Evolutionary conservation across 2,329 filamentous ascomycete species (phyloP), one percentile per base, ranked within the genome.

Genomic region (Fusarium gaditjirri): DNA sequence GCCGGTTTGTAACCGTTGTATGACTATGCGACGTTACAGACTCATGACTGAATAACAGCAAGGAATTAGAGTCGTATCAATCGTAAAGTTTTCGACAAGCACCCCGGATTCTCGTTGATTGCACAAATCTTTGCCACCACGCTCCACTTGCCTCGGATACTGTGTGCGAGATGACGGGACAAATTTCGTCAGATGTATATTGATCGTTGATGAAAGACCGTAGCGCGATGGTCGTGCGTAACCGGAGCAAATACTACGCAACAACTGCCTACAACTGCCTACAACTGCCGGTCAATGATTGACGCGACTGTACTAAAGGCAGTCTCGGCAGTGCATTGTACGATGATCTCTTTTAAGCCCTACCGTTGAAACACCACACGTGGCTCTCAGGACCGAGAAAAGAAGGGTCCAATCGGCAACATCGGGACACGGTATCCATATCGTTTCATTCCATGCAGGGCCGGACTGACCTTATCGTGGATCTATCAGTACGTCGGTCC

Each of bases 311-410:
- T 27, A 55, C 44, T 46, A 49, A 44, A 36, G 27, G 25, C 50
- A 41, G 36, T 29, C 8, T 53, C 31, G 50, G 50, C 41, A 57
- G 43, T 56, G 50, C 25, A 25, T 39, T 42, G 44, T 36, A 41
- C 35, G 50, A 49, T 49, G 44, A 68, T 64, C n/a, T 29, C n/a
- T 42, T 42, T 52, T 44, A n/a, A 69, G 39, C 41, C 64, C 31
- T 56, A 41, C 56, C 50, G 64, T 68, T 68, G 64, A 63, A 55
- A 46, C 49, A 50, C 29, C 33, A 46, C 64, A 63, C 38, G 65
- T 53, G 39, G 64, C 58, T 27, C 31, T 42, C 35, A 39, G 38
- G 31, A 65, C 43, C 41, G 39, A 31, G 36, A 23, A 36, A 38
- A n/a, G 46, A 53, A 42, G 29, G 25, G 29, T 38, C 64, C 41